Evolutionary conservation across 768 basidiomycete genomes (phyloP), one percentile per base, ranked within the genome.

Genomic region (Podaxis sp.): DNA sequence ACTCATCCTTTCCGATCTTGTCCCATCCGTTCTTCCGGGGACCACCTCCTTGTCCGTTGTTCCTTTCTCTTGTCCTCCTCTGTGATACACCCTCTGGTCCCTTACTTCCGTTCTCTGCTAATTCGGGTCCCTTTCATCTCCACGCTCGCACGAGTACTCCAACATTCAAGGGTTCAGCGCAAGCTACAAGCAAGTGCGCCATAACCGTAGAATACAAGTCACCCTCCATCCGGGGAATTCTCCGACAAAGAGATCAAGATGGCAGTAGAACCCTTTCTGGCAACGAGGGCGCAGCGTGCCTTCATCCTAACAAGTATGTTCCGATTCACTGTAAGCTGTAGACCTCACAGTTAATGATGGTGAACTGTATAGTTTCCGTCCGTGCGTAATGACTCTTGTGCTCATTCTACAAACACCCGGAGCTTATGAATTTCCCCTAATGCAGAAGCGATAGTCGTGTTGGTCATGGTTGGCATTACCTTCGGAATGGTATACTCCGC

Each of bases 361-460:
- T 51, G 26, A 37, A 53, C 58, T 53, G 52, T 56, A 44, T 58
- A 87, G 87, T 86, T 60, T 75, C 80, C 64, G 72, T 85, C 68
- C 88, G 89, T 90, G 62, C 80, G 88, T 83, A 53, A 62, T 64
- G 24, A 11, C 15, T 22, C 44, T n/a, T n/a, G 26, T 26, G 49
- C n/a, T 22, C 13, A 26, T 52, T 28, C 12, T 24, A 26, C 51
- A 22, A 33, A 6, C 28, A 28, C 24, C 20, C 15, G n/a, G n/a
- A 33, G 54, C 36, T 20, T 17, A 51, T 56, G 36, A 33, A 63
- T 53, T 55, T 60, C 17, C 49, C 55, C 20, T 48, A 30, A 30
- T 67, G 51, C 71, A 93, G 91, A 94, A 78, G 91, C 89, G 1
- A 75, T 89, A 52, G 79, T 87, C 7, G 90, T 95, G 37, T 77